Conservation (phyloP, 2,329 filamentous ascomycete species). For the Cryphonectria nitschkei region DNA sequence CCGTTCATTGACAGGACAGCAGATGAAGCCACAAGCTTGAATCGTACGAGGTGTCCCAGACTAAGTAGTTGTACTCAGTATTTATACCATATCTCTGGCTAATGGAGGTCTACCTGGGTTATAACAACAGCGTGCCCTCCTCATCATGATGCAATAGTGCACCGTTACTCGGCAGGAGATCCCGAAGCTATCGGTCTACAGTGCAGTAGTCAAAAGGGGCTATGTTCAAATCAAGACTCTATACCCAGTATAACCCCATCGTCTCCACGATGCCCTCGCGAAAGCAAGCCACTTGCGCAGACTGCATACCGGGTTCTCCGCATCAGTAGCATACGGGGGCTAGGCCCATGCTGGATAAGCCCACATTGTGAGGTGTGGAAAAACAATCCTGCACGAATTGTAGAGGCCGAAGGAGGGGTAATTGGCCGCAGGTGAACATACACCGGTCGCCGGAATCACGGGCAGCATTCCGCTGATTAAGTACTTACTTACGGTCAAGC, state of each 20-base stretch:
- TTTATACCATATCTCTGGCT: background rate
- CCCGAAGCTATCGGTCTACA: background rate
- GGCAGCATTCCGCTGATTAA: constrained; percentile 15
- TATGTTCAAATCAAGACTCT: constrained; percentile 9
- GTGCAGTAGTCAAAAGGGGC: background rate
- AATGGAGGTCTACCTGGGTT: background rate
- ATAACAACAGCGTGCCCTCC: background rate
- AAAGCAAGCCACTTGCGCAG: constrained; percentile 11
- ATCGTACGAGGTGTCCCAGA: background rate
- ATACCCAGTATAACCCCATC: background rate
- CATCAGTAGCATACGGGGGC: constrained; percentile 10
- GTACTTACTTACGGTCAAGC: background rate
- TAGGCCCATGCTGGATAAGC: constrained; percentile 21
- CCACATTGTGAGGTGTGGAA: constrained; percentile 17
- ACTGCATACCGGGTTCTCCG: constrained; percentile 25
- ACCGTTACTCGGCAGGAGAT: background rate
- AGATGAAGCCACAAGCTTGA: background rate
- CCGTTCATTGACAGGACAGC: background rate
- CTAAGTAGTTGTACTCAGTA: background rate
- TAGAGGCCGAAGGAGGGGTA: background rate
- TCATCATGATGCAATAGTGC: background rate
- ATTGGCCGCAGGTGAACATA: background rate
- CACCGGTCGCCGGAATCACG: constrained; percentile 10
- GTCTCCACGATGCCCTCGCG: background rate
- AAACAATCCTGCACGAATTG: constrained; percentile 29